A percentile compares a stretch with the other conserved stretches of the same genome.
Conservation (phyloP, 164 flowering plant species). For the Nymphaea colorata region DNA sequence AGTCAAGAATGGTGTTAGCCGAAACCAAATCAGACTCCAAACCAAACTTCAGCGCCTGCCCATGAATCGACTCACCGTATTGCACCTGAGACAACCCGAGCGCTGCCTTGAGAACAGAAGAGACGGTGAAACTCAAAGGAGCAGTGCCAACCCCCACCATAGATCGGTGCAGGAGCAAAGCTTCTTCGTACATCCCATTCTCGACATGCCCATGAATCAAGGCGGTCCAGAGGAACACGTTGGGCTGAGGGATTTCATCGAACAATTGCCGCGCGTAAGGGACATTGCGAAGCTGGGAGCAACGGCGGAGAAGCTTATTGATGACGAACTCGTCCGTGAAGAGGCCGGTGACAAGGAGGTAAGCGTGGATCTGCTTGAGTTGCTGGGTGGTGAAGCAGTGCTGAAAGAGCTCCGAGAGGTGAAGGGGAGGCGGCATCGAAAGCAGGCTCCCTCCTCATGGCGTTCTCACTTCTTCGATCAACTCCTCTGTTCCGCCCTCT, state of each 20-base stretch:
- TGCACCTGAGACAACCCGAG: slow-evolving; percentile 11
- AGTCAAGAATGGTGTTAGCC: slow-evolving; percentile 25
- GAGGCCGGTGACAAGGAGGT: slow-evolving; percentile 12
- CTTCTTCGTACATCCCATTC: slow-evolving; percentile 13
- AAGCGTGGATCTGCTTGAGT: slow-evolving; percentile 23
- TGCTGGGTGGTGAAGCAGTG: slow-evolving; percentile 12
- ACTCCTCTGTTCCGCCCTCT: too few species aligned
- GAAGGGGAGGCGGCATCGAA: too few species aligned
- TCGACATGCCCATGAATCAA: slow-evolving; percentile 30
- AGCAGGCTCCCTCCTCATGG: slow-evolving; percentile 24
- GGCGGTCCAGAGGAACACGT: slow-evolving; percentile 24
- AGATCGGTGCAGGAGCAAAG: slow-evolving; percentile 9
- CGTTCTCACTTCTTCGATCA: slow-evolving; percentile 5
- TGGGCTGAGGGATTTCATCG: slow-evolving; percentile 24
- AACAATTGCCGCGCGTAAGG: slow-evolving; percentile 21
- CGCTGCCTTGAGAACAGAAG: slow-evolving; percentile 20
- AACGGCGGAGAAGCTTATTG: slow-evolving; percentile 19
- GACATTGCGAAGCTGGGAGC: slow-evolving; percentile 12
- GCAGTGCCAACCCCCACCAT: slow-evolving; percentile 15
- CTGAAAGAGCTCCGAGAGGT: slow-evolving; percentile 4
- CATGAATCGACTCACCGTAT: slow-evolving; percentile 22
- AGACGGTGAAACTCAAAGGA: slow-evolving; percentile 25
- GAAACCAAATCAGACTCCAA: slow-evolving; percentile 21
- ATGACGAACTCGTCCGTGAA: slow-evolving; percentile 16
- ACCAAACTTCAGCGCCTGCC: slow-evolving; percentile 20